These are phyloP conservation scores for Aspergillus neoniger DNA, from an alignment of 2,329 filamentous ascomycete genomes.

Conservation along the genomic window DNA sequence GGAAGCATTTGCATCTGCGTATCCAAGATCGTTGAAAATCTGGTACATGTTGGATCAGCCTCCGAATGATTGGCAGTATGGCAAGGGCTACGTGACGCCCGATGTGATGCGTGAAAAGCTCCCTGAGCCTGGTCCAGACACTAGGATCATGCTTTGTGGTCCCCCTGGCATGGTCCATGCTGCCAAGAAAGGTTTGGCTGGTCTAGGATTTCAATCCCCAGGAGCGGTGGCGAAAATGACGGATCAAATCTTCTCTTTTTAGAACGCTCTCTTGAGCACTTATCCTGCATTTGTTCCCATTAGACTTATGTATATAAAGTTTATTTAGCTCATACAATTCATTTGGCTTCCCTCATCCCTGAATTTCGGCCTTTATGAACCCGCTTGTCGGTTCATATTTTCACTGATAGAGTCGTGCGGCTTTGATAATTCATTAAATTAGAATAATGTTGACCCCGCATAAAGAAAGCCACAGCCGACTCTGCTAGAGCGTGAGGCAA, in stretches of 20 bases:
- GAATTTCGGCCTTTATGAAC: no score
- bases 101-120: slow-evolving; percentile 54
- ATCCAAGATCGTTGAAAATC: slow-evolving; percentile 57
- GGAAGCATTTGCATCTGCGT: slow-evolving; percentile 54
- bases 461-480: no score
- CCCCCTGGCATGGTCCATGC: slow-evolving; percentile 63
- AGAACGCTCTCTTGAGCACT: neutral
- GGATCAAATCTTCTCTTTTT: slow-evolving; percentile 60
- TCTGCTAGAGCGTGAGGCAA: no score
- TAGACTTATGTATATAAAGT: no score
- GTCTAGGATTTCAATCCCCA: slow-evolving; percentile 55
- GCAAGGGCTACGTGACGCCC: slow-evolving; percentile 54
- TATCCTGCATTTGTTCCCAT: no score
- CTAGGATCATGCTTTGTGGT: slow-evolving; percentile 61
- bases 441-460: no score
- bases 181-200: slow-evolving; percentile 53
- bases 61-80: slow-evolving; percentile 50
- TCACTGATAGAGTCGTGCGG: no score
- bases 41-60: slow-evolving; percentile 58
- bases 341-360: no score
- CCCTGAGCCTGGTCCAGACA: slow-evolving; percentile 48
- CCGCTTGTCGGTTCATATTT: no score
- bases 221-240: slow-evolving; percentile 53
- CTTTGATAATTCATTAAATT: no score
- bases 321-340: no score